A percentile compares a stretch with the other conserved stretches of the same genome.
Conservation (phyloP, 225 moss, liverwort and hornwort species). For the Bryoerythrophyllum caledonicum region DNA sequence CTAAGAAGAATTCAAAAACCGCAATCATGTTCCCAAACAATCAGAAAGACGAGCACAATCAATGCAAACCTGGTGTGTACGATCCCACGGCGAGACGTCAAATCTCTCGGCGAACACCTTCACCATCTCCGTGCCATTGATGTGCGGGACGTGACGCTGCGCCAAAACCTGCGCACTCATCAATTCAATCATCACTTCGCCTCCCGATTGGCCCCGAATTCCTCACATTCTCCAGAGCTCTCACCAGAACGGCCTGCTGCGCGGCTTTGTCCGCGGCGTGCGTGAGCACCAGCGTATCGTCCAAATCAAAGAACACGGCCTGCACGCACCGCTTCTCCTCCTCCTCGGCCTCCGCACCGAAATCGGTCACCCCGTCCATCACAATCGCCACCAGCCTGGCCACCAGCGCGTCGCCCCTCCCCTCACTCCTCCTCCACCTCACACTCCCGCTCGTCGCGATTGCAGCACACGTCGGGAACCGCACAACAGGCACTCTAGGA, state of each 20-base stretch:
- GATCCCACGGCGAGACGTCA: slow-evolving; percentile 62
- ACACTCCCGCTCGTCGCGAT: neutral
- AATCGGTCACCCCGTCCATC: slow-evolving; percentile 20
- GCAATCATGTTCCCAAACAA: too few species aligned
- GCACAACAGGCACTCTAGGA: neutral
- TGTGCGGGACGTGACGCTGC: slow-evolving; percentile 41
- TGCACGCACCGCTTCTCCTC: slow-evolving; percentile 26
- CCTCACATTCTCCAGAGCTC: neutral
- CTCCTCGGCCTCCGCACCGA: neutral
- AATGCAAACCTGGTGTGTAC: slow-evolving; percentile 46
- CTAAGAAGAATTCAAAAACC: too few species aligned
- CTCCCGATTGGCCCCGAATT: too few species aligned
- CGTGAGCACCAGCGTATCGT: slow-evolving; percentile 56
- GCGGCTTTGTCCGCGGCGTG: slow-evolving; percentile 52
- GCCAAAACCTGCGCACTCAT: slow-evolving; percentile 40
- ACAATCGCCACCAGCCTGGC: neutral
- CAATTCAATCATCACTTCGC: too few species aligned
- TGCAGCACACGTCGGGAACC: neutral
- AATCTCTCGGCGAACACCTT: slow-evolving; percentile 41
- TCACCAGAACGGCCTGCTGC: slow-evolving; percentile 39
- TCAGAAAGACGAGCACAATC: neutral
- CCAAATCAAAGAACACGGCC: slow-evolving; percentile 56
- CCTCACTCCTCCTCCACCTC: neutral
- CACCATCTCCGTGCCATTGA: slow-evolving; percentile 53
- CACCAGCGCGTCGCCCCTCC: neutral